phyloP scores from a whole-genome alignment of 2,329 filamentous ascomycete genomes.

The Fusarium brachygibbosum region DNA sequence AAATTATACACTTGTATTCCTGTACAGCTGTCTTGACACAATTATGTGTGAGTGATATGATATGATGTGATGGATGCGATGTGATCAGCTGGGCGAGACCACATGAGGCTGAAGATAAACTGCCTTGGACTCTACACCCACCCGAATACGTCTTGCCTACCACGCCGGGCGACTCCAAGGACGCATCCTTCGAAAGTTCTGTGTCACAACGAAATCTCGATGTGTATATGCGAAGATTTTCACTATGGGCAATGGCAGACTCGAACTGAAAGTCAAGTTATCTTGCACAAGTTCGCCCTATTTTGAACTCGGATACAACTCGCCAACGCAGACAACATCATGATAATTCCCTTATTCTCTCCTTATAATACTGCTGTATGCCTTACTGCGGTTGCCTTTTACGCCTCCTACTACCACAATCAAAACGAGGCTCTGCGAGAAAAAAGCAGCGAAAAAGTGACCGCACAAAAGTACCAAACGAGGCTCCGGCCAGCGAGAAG shows the following conservation, averaged over 20 bases:
- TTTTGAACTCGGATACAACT: not conserved
- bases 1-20: too few relatives aligned
- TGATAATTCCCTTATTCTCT: not conserved
- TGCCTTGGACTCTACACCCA: slow-evolving; percentile 31
- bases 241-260: not conserved
- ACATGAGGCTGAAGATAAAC: slow-evolving; percentile 34
- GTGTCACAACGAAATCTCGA: not conserved
- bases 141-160: not conserved
- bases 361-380: slow-evolving; percentile 10
- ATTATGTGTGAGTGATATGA: not conserved
- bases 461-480: slow-evolving; percentile 23
- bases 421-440: slow-evolving; percentile 33
- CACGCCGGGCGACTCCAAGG: slow-evolving; percentile 20
- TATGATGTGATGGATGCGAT: not conserved
- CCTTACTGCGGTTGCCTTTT: slow-evolving; percentile 29
- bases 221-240: not conserved
- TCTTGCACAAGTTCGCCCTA: slow-evolving; percentile 39
- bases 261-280: not conserved
- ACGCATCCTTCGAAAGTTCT: slow-evolving; percentile 16
- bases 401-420: not conserved
- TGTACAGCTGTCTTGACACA: not conserved
- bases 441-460: slow-evolving; percentile 4
- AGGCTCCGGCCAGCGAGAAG: slow-evolving; percentile 28
- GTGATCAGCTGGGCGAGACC: not conserved
- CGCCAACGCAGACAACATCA: not conserved